Percentiles rank a stretch among this genome's conserved stretches.
Evolutionary conservation across 306 rosid species (phyloP).

Genomic region (Glycyrrhiza uralensis): DNA sequence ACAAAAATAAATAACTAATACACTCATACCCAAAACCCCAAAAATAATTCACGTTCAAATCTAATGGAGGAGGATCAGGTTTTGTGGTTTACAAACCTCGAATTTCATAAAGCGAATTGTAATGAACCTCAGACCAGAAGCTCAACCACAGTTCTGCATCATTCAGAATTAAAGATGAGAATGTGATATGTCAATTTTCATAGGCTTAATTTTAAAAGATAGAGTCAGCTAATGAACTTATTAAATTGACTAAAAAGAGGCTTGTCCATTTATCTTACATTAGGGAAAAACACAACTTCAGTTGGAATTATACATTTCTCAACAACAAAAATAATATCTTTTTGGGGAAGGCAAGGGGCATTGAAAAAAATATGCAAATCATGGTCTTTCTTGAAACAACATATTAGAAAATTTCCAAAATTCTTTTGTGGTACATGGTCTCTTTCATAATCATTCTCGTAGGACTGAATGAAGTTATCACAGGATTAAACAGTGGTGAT

Average conservation of each 20-base stretch:
- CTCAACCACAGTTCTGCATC: conserved; percentile 90
- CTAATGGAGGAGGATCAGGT: neutral
- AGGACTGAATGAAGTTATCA: neutral
- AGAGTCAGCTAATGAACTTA: neutral
- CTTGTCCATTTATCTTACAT: neutral
- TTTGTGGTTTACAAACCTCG: conserved; percentile 42
- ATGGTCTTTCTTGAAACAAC: neutral
- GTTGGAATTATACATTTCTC: neutral
- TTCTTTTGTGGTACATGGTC: neutral
- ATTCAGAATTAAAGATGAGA: neutral
- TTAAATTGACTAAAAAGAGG: neutral
- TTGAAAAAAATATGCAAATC: neutral
- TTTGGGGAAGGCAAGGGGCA: neutral
- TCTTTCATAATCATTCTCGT: neutral
- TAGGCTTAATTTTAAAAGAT: neutral
- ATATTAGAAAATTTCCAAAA: neutral
- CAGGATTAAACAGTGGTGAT: neutral
- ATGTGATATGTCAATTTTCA: neutral
- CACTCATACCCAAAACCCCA: neutral
- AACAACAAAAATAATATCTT: neutral
- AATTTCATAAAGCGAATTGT: conserved; percentile 69
- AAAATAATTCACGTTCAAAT: neutral
- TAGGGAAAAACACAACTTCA: neutral
- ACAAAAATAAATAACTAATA: conserved; percentile 18
- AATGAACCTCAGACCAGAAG: conserved; percentile 95